Base-by-base conservation (phyloP, 352 stramenopile species). In the Thalassiosira allenii region DNA sequence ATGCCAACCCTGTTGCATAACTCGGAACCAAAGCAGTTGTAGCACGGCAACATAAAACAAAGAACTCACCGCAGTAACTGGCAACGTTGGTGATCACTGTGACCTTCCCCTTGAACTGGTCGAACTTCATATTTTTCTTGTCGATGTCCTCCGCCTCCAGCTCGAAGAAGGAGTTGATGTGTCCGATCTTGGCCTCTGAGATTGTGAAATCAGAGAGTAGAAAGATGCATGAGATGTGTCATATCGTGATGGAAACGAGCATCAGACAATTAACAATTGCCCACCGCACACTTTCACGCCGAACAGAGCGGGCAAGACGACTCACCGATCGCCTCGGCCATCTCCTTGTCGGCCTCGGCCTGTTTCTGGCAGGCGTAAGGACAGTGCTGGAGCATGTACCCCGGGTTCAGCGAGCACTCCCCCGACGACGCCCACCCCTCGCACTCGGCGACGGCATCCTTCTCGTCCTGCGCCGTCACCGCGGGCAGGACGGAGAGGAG, bases 11-110 rank as follows among this genome's bases (percentile, higher is more conserved):
- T n/a, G n/a, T n/a, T n/a, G n/a, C n/a, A n/a, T n/a, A n/a, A n/a
- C 37, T 9, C 37, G 37, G 37, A 47, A 17, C 17, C 8, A 47
- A 17, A 47, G 8, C 8, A 59, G 8, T 59, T 59, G 51, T n/a
- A 14, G 14, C 8, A 40, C 51, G 51, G 14, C n/a, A 59, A 37
- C 8, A 59, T 59, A 14, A 8, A 59, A 14, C 22, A n/a, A 68
- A 52, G 3, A 53, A 70, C 73, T 82, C 33, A 75, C 75, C 89
- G 72, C 91, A 95, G 58, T 93, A 81, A 32, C 77, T 91, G 5
- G 91, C 91, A 8, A 94, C 90, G 81, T 95, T 95, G 1, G 88
- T 86, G 22, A 95, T 32, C 20, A 95, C 79, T 1, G 87, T 91
- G 4, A 94, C 85, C 66, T 93, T 82, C 30, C 88, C 91, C 47